Evolutionary conservation across 768 basidiomycete species (phyloP).

Genomic region (Cyathus striatus): DNA sequence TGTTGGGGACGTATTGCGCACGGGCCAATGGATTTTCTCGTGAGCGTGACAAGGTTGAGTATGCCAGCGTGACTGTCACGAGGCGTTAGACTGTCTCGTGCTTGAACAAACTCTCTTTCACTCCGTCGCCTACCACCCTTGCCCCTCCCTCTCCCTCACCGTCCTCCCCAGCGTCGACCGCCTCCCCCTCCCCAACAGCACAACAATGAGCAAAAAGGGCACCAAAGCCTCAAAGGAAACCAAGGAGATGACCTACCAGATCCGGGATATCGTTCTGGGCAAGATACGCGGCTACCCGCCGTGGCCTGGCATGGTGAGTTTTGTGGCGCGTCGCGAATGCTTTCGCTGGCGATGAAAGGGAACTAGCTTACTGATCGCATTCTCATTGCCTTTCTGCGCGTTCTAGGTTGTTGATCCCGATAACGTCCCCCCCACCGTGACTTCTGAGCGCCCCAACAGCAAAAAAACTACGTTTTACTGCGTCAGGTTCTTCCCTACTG

Average conservation of each 20-base stretch:
- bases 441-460: slow-evolving; percentile 63
- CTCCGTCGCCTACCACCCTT: slow-evolving; percentile 2
- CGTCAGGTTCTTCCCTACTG: slow-evolving; percentile 85
- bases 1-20: too few relatives aligned
- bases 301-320: slow-evolving; percentile 90
- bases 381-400: slow-evolving; percentile 4
- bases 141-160: not conserved
- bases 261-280: slow-evolving; percentile 84
- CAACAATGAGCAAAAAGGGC: slow-evolving; percentile 52
- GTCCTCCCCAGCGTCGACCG: not conserved
- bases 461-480: slow-evolving; percentile 71
- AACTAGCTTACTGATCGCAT: not conserved
- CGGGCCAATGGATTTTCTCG: too few relatives aligned
- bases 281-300: slow-evolving; percentile 93
- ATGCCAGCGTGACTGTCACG: too few relatives aligned
- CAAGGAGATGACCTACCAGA: slow-evolving; percentile 43
- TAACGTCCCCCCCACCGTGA: slow-evolving; percentile 53
- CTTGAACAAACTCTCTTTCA: slow-evolving; percentile 13
- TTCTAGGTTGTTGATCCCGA: slow-evolving; percentile 85
- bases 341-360: not conserved
- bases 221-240: slow-evolving; percentile 45
- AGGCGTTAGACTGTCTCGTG: slow-evolving; percentile 19
- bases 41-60: too few relatives aligned
- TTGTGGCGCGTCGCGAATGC: too few relatives aligned
- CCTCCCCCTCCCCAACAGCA: slow-evolving; percentile 1